Conservation (phyloP, 495 filamentous ascomycete genomes). For the Trichoderma gamsii region DNA sequence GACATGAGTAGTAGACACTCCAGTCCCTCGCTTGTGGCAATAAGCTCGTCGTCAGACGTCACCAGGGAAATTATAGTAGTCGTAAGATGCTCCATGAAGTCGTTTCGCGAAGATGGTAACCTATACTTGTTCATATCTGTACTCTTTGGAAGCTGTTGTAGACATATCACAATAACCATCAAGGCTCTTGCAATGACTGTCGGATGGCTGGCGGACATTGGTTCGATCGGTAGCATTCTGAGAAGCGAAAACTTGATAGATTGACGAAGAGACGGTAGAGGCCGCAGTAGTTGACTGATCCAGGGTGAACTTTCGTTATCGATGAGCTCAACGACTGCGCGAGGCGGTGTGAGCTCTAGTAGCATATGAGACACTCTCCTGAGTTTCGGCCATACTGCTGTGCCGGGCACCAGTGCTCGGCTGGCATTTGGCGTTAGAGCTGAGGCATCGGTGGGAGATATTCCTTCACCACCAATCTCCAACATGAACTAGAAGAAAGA, state of each 20-base stretch:
- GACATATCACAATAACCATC: not conserved
- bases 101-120: not conserved
- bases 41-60: not conserved
- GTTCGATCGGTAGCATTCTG: not conserved
- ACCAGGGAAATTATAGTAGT: not conserved
- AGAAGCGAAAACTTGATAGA: not conserved
- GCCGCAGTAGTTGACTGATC: not conserved
- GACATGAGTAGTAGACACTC: not conserved
- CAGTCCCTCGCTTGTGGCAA: not conserved
- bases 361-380: not conserved
- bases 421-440: no score
- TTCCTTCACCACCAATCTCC: not conserved
- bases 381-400: not conserved
- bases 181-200: not conserved
- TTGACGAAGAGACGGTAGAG: not conserved
- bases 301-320: conserved; percentile 7
- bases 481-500: not conserved
- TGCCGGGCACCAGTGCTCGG: not conserved
- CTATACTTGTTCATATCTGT: not conserved
- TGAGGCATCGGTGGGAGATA: not conserved
- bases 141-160: not conserved
- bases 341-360: not conserved
- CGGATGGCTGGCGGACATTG: not conserved
- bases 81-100: not conserved
- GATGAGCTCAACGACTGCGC: not conserved